phyloP scores from a whole-genome alignment of 2,329 filamentous ascomycete genomes.

The Colletotrichum lupini region DNA sequence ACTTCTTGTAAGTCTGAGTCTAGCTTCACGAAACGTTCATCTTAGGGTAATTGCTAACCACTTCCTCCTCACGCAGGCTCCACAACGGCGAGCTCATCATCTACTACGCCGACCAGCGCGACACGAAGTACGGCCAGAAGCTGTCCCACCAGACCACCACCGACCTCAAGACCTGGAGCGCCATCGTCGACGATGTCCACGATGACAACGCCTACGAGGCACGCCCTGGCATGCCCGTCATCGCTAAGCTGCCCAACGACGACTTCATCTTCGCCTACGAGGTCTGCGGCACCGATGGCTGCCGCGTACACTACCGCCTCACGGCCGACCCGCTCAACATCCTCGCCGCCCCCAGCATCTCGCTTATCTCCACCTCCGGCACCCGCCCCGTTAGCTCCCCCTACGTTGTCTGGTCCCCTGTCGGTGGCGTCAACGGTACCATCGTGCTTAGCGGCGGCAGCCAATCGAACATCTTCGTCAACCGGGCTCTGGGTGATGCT shows the following conservation, averaged over 20 bases:
- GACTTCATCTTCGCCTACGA: slow-evolving; percentile 75
- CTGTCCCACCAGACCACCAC: slow-evolving; percentile 71
- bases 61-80: slow-evolving; percentile 47
- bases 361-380: slow-evolving; percentile 45
- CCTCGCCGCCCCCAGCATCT: slow-evolving; percentile 42
- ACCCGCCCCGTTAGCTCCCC: slow-evolving; percentile 49
- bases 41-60: background rate
- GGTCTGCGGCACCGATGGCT: slow-evolving; percentile 60
- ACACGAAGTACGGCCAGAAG: slow-evolving; percentile 74
- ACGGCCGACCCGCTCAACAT: slow-evolving; percentile 51
- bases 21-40: rapidly evolving
- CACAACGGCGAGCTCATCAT: slow-evolving; percentile 69
- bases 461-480: slow-evolving; percentile 53
- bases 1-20: slow-evolving; percentile 57
- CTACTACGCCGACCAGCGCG: slow-evolving; percentile 80
- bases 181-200: slow-evolving; percentile 67
- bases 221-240: slow-evolving; percentile 75
- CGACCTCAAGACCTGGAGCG: slow-evolving; percentile 70
- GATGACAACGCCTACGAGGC: slow-evolving; percentile 67
- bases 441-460: slow-evolving; percentile 56
- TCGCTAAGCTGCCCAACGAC: slow-evolving; percentile 67
- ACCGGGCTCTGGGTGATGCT: slow-evolving; percentile 51
- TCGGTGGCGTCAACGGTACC: slow-evolving; percentile 54
- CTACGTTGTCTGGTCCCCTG: slow-evolving; percentile 57
- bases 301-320: slow-evolving; percentile 59